Evolutionary conservation across 1,284 basidiomycete species (phyloP).

Genomic region (Fomitopsis schrenkii): DNA sequence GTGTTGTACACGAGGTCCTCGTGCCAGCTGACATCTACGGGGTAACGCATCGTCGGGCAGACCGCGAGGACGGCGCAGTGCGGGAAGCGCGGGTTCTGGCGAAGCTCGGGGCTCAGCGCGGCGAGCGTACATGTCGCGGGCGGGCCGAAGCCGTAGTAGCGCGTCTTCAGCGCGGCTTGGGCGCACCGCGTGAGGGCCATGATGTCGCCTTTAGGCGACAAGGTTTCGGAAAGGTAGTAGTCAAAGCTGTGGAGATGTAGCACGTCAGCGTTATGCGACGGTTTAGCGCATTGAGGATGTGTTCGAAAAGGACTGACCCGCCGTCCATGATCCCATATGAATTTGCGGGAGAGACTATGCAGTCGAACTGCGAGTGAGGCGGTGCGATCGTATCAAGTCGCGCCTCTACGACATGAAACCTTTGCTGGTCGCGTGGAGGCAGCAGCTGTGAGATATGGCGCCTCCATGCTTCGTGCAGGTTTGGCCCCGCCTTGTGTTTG

Average conservation of each 20-base stretch:
- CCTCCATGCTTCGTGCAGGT: conserved; percentile 6
- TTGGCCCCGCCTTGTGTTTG: background rate
- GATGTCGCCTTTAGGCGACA: conserved; percentile 14
- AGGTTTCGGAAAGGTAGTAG: conserved; percentile 17
- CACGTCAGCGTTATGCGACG: too few relatives aligned
- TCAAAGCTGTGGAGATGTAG: conserved; percentile 12
- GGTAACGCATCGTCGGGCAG: conserved; percentile 23
- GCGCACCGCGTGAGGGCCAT: conserved; percentile 20
- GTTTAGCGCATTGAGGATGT: background rate
- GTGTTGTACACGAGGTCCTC: conserved; percentile 25
- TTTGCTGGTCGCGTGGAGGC: conserved; percentile 2
- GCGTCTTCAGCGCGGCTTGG: conserved; percentile 16
- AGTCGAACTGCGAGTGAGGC: conserved; percentile 8
- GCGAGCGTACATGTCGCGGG: conserved; percentile 22
- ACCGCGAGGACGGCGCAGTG: conserved; percentile 17
- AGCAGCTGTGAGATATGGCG: conserved; percentile 2
- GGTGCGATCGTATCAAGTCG: conserved; percentile 5
- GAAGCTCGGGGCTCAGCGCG: conserved; percentile 12
- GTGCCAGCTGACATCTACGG: conserved; percentile 19
- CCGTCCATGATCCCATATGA: conserved; percentile 10
- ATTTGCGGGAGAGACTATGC: conserved; percentile 9
- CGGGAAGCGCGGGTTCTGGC: conserved; percentile 13
- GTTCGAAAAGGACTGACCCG: background rate
- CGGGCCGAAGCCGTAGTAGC: conserved; percentile 19
- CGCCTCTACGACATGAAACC: conserved; percentile 6